Evolutionary conservation across 2,329 filamentous ascomycete genomes (phyloP).

Genomic region (Lecanosticta acicola): DNA sequence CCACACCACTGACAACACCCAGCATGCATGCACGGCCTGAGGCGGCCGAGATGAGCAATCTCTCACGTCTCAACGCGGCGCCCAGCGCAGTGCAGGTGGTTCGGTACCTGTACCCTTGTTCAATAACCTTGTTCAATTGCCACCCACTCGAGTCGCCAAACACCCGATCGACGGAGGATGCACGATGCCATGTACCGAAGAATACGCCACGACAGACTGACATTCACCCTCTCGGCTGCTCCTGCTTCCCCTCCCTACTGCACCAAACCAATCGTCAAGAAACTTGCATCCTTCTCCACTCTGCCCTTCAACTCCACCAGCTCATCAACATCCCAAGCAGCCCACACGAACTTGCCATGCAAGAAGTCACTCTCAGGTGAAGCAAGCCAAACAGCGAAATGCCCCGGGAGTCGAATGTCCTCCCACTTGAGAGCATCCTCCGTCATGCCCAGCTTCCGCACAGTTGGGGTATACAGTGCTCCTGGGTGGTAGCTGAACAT

Average conservation of each 20-base stretch:
- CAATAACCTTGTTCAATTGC: too few species aligned
- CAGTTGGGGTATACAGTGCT: conserved; percentile 4
- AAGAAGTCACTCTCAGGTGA: conserved; percentile 37
- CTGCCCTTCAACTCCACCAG: conserved; percentile 13
- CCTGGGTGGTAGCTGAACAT: conserved; percentile 16
- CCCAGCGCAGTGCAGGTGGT: too few species aligned
- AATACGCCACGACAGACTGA: too few species aligned
- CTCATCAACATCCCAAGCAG: conserved; percentile 24
- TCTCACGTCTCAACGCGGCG: too few species aligned
- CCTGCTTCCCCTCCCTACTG: not conserved
- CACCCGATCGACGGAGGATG: too few species aligned
- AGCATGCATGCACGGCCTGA: too few species aligned
- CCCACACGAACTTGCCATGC: conserved; percentile 32
- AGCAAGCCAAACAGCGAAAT: conserved; percentile 36
- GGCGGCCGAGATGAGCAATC: too few species aligned
- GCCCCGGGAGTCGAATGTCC: conserved; percentile 21
- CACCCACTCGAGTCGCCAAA: too few species aligned
- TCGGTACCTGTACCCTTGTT: too few species aligned
- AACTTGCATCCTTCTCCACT: conserved; percentile 13
- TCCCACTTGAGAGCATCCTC: conserved; percentile 13
- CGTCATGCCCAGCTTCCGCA: conserved; percentile 1
- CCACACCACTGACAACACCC: too few species aligned
- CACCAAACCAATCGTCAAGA: conserved; percentile 20
- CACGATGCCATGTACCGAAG: too few species aligned
- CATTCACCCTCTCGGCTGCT: too few species aligned